Base-by-base conservation (phyloP, 202 grass and related monocot genomes). In the Bolboschoenoplectus hybrid region DNA sequence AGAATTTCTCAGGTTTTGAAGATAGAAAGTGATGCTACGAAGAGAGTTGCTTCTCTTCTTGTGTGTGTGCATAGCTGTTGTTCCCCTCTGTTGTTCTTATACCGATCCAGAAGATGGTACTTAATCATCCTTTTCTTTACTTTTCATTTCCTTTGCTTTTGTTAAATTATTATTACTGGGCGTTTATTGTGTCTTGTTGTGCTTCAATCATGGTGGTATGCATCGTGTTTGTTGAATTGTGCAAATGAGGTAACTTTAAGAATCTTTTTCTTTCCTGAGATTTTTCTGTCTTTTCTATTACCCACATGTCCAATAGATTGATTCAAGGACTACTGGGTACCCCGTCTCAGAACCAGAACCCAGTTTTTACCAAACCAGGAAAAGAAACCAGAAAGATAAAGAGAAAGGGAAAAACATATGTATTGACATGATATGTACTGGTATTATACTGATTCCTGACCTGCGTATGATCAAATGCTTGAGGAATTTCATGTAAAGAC, bases 71-170 rank as follows among this genome's bases (percentile, higher is more conserved):
- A 53, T 84, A 40, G 66, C 50, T 84, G 2, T 9, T 70, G 82
- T 51, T 84, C 9, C 14, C 40, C 44, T 26, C 38, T 6, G 62
- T 70, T 84, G 2, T 41, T 71, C 63, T 45, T 17, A 84, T 53
- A 84, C 82, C 13, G n/a, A 84, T 52, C 34, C 82, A 53, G 46
- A 56, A 41, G 82, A 84, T 84, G 82, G 82, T 84, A 84, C 1
- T 17, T 71, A 4, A 82, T 69, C 35, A 11, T 84, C 19, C 10
- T 84, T 76, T 11, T 53, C 58, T 34, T 56, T 83, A 7, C 2
- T 70, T 55, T 84, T 67, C 26, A 43, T 53, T 13, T n/a, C 3
- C 3, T 49, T 74, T 20, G 43, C 46, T 70, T 58, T 80, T 60
- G 6, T 41, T 34, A 17, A 41, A 40, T 80, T 43, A 10, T 80